These are phyloP conservation scores for Lachnellula occidentalis DNA, from an alignment of 2,329 filamentous ascomycete genomes.

Conservation along the genomic window DNA sequence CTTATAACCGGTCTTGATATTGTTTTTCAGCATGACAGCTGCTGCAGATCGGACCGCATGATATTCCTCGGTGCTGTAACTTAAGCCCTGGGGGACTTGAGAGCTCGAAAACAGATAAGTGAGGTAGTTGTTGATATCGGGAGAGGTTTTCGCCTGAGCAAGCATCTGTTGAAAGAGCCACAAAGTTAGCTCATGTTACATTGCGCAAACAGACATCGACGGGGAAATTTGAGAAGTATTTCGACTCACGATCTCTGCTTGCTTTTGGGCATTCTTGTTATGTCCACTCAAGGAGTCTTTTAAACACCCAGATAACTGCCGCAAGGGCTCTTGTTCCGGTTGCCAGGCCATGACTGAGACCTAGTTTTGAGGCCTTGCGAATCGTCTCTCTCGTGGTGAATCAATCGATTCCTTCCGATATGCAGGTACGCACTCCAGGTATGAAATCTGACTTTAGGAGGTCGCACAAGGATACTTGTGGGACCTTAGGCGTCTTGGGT, in stretches of 20 bases:
- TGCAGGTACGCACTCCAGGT: slow-evolving; percentile 26
- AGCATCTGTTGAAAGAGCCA: slow-evolving; percentile 65
- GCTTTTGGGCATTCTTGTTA: slow-evolving; percentile 74
- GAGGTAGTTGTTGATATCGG: slow-evolving; percentile 96
- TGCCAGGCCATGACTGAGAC: slow-evolving; percentile 75
- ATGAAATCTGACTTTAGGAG: slow-evolving; percentile 16
- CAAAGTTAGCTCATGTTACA: slow-evolving; percentile 3
- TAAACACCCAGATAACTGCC: slow-evolving; percentile 82
- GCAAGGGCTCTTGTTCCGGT: slow-evolving; percentile 78
- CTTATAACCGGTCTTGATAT: slow-evolving; percentile 71
- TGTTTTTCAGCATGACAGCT: slow-evolving; percentile 94
- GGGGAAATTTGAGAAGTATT: background rate
- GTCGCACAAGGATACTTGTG: slow-evolving; percentile 31
- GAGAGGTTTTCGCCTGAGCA: slow-evolving; percentile 76
- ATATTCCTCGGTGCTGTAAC: slow-evolving; percentile 56
- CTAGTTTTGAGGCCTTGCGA: slow-evolving; percentile 16
- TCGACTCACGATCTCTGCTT: slow-evolving; percentile 74
- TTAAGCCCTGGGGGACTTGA: slow-evolving; percentile 54
- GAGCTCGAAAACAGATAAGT: slow-evolving; percentile 79
- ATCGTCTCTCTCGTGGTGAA: slow-evolving; percentile 13
- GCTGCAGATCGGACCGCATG: slow-evolving; percentile 78
- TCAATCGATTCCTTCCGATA: slow-evolving; percentile 23
- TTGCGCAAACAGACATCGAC: background rate
- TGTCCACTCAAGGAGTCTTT: slow-evolving; percentile 87
- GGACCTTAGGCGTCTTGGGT: slow-evolving; percentile 25